Percentiles rank a stretch among this genome's conserved stretches.
Evolutionary conservation across 2,329 filamentous ascomycete genomes (phyloP).

Genomic region (Pseudogymnoascus sp.): DNA sequence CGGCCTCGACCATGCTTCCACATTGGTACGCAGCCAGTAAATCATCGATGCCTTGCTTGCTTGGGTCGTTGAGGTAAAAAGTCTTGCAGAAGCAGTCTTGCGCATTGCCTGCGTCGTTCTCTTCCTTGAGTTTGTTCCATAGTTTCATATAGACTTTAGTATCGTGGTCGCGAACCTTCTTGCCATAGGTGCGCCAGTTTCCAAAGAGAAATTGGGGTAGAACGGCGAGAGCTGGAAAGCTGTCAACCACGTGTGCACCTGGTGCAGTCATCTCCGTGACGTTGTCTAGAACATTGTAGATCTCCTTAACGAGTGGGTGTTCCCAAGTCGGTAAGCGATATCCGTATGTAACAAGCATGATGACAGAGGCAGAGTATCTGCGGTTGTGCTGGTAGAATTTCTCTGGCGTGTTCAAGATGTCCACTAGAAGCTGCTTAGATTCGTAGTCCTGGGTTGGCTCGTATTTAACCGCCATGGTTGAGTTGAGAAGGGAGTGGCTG

Average conservation of each 20-base stretch:
- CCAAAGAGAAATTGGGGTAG: constrained; percentile 21
- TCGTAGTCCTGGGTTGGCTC: constrained; percentile 29
- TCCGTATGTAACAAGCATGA: constrained; percentile 36
- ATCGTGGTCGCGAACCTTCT: constrained; percentile 14
- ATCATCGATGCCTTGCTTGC: constrained; percentile 34
- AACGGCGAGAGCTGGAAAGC: constrained; percentile 28
- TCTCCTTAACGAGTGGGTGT: constrained; percentile 29
- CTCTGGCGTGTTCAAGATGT: constrained; percentile 29
- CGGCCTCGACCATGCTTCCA: constrained; percentile 38
- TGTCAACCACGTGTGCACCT: constrained; percentile 33
- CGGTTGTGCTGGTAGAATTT: constrained; percentile 35
- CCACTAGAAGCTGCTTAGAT: constrained; percentile 28
- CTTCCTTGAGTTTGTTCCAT: constrained; percentile 33
- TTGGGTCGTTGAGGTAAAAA: constrained; percentile 34
- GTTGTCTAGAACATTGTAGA: constrained; percentile 30
- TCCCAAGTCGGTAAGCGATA: constrained; percentile 31
- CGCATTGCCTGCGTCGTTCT: constrained; percentile 27
- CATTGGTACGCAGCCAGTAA: constrained; percentile 39
- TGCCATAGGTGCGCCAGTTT: constrained; percentile 17
- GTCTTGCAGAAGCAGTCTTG: constrained; percentile 38
- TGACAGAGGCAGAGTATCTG: constrained; percentile 36
- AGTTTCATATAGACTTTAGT: constrained; percentile 26
- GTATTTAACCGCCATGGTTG: constrained; percentile 21
- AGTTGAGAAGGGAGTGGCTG: constrained; percentile 23
- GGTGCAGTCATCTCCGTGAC: constrained; percentile 32